These are phyloP conservation scores for Pseudogymnoascus sp. DNA, from an alignment of 2,329 filamentous ascomycete genomes.

Conservation along the genomic window DNA sequence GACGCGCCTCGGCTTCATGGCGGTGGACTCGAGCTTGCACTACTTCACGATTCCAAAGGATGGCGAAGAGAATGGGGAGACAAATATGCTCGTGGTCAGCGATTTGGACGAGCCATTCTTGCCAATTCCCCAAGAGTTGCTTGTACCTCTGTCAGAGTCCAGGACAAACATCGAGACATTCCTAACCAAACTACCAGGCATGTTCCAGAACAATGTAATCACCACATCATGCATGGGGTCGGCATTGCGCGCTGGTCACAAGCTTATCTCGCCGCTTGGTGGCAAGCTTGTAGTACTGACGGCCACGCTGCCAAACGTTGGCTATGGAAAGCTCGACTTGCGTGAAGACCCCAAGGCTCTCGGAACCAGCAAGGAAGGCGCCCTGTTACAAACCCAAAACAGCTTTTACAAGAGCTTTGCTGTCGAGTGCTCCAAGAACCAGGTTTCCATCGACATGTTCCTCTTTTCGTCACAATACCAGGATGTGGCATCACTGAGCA, in stretches of 20 bases:
- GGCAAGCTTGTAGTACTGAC: slow-evolving; percentile 92
- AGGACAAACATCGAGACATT: slow-evolving; percentile 87
- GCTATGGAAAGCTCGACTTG: slow-evolving; percentile 83
- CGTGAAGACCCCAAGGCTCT: slow-evolving; percentile 93
- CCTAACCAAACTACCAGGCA: slow-evolving; percentile 80
- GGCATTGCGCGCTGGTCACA: slow-evolving; percentile 85
- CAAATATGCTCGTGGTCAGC: slow-evolving; percentile 87
- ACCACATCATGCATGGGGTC: slow-evolving; percentile 91
- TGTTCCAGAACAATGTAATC: slow-evolving; percentile 94
- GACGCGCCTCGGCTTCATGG: slow-evolving; percentile 88
- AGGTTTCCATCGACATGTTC: slow-evolving; percentile 98
- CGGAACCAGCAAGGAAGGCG: slow-evolving; percentile 85
- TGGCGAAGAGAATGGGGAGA: slow-evolving; percentile 72
- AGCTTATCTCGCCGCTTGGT: slow-evolving; percentile 86
- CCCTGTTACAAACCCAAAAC: slow-evolving; percentile 81
- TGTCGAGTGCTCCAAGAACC: slow-evolving; percentile 97
- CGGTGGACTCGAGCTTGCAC: slow-evolving; percentile 87
- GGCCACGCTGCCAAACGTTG: slow-evolving; percentile 81
- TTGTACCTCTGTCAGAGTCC: slow-evolving; percentile 83
- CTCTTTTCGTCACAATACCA: slow-evolving; percentile 93
- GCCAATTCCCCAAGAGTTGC: slow-evolving; percentile 81
- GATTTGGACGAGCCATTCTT: slow-evolving; percentile 95
- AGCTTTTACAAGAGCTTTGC: slow-evolving; percentile 99
- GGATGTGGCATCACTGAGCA: slow-evolving; percentile 92
- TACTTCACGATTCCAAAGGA: slow-evolving; percentile 95